Base-by-base conservation (phyloP, 441 rosid species). In the Gossypium lobatum region DNA sequence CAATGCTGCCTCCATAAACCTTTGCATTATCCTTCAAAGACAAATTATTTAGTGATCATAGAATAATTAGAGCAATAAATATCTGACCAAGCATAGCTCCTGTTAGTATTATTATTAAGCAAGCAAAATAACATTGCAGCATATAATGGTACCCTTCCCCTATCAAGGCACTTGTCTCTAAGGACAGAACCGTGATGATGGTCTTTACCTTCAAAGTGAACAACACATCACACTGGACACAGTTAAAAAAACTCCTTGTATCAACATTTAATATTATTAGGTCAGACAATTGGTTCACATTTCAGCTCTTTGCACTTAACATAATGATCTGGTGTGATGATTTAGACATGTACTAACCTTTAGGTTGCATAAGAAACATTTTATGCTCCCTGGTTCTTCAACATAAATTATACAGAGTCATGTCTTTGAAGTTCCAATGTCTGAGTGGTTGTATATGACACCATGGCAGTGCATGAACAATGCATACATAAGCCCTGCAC, bases 401-500 rank as follows among this genome's bases (percentile, higher is more conserved):
- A 64, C 74, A 71, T 54, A 8, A 52, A 59, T 66, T 34, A 68
- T 8, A 60, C 1, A 1, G 6, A 18, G 14, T 68, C 68, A 34
- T 26, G 34, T 31, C 52, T 50, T 59, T 63, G 48, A 69, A 20
- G 42, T 69, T 59, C 17, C 73, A 69, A 48, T 61, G 37, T 34
- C 17, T 20, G 1, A 0, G 25, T 53, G 11, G 73, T 18, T 9
- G 67, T 46, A 62, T 13, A 64, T 53, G 48, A 69, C 73, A 53
- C 73, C 61, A 52, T 53, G 48, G 48, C 28, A 28, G 61, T 52
- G 28, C 61, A 69, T 69, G 46, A 69, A 68, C 26, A 28, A n/a
- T 68, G 60, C 60, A 48, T 25, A 42, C 9, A 11, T 18, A 10
- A 66, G 21, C 2, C 72, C 21, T 48, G 25, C 16, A 55, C 2